Base-by-base conservation (phyloP, 495 filamentous ascomycete species). In the Xanthoparmelia taractica region DNA sequence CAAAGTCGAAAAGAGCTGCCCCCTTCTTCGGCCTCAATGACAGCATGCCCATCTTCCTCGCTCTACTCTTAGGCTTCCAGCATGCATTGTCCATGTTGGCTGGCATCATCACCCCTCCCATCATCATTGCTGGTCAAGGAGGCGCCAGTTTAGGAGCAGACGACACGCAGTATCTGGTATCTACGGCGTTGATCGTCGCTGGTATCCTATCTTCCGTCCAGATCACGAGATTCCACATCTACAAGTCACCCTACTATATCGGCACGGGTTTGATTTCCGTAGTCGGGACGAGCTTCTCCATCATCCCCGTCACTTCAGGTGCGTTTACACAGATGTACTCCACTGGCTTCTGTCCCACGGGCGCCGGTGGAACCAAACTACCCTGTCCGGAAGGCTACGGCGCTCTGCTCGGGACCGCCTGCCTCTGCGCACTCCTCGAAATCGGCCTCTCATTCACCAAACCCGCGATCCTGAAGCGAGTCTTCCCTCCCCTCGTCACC, bases 21-120 rank as follows among this genome's bases (percentile, higher is more conserved):
- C 91, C 92, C 29, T 96, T 96, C 75, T 96, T 96, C 72, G 92
- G 90, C 29, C 84, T 96, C 23, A 81, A 96, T 65, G 90, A 95
- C 72, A 78, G 77, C 27, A 88, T 96, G 78, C 92, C 92, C 4
- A 80, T 96, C 17, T 65, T 95, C 3, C 74, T 97, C 38, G 90
- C 87, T 13, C 73, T 94, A 4, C 73, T 91, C 13, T 75, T 90
- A 41, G 87, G 87, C 13, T 80, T 90, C 63, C 87, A 91, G 68
- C 87, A 91, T 75, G 78, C 84, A 36, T 73, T 87, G 23, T 77
- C 84, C 25, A 88, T 88, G 86, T 71, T 88, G 73, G 85, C 83
- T 59, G 84, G 85, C 68, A 79, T 88, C 60, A 90, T 95, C 71
- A 85, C 89, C 12, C 88, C 91, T 48, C 89, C 92, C 10, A 87